phyloP scores from a whole-genome alignment of 192 early-diverging fungal genomes.

The Gryganskiella cystojenkinii region DNA sequence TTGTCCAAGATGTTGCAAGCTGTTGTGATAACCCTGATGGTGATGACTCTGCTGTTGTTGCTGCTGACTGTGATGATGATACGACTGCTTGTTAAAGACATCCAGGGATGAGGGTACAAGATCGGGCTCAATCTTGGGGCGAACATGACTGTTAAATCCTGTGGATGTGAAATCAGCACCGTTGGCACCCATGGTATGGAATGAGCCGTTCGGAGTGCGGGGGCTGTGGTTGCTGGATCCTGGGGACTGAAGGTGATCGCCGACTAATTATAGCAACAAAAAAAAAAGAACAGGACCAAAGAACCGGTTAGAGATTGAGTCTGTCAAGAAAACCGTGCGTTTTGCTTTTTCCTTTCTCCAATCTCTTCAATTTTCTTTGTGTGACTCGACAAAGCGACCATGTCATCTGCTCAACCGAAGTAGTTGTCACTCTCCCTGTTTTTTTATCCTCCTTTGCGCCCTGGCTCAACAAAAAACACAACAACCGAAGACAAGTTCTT shows the following conservation, averaged over 20 bases:
- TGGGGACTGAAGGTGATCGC: constrained; percentile 47
- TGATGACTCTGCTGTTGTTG: constrained; percentile 28
- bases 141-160: constrained; percentile 37
- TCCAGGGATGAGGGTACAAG: constrained; percentile 39
- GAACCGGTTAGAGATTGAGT: not conserved
- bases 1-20: constrained; percentile 20
- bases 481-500: too few species aligned
- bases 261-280: constrained; percentile 10
- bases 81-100: constrained; percentile 36
- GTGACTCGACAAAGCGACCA: not conserved
- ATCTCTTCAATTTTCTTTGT: not conserved
- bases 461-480: too few species aligned
- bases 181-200: constrained; percentile 52
- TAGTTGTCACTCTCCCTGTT: not conserved
- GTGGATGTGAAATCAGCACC: constrained; percentile 47
- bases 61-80: constrained; percentile 35
- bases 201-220: constrained; percentile 47
- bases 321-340: not conserved
- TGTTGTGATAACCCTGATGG: constrained; percentile 38
- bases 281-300: constrained; percentile 1
- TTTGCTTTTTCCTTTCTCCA: not conserved
- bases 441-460: too few species aligned
- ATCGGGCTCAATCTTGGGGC: constrained; percentile 44
- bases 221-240: constrained; percentile 52
- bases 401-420: not conserved